Conservation (phyloP, 129 eudicot genomes). For the Rutidosis leptorrhynchoides region DNA sequence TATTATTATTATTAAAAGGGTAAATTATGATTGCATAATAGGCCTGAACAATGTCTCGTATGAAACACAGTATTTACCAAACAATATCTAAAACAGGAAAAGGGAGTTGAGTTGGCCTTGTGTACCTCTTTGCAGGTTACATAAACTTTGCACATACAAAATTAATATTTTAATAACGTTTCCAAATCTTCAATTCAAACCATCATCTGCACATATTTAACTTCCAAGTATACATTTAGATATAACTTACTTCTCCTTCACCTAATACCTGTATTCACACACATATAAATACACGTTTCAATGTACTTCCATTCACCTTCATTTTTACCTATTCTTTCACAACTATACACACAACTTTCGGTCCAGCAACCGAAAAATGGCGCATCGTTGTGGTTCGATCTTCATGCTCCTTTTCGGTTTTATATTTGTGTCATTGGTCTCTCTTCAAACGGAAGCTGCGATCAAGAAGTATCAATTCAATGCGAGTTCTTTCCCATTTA, state of each 20-base stretch:
- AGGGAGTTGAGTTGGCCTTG: conserved; percentile 28
- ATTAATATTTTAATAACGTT: conserved; percentile 16
- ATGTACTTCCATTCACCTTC: conserved; percentile 19
- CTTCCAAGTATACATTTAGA: conserved; percentile 38
- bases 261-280: conserved; percentile 12
- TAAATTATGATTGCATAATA: not conserved
- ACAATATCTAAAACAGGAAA: conserved; percentile 18
- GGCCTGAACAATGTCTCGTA: conserved; percentile 3
- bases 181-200: conserved; percentile 27
- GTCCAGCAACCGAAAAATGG: conserved; percentile 24
- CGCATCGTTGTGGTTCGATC: conserved; percentile 17
- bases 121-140: conserved; percentile 25
- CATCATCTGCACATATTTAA: conserved; percentile 33
- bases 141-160: conserved; percentile 7
- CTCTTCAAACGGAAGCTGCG: conserved; percentile 35
- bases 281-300: conserved; percentile 10
- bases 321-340: conserved; percentile 4
- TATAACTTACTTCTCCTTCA: conserved; percentile 33
- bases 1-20: no score
- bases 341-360: not conserved
- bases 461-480: conserved; percentile 48
- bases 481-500: conserved; percentile 26
- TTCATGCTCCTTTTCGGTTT: conserved; percentile 17
- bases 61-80: conserved; percentile 12
- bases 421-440: conserved; percentile 12